phyloP scores from a whole-genome alignment of 2,329 filamentous ascomycete genomes.

The Aspergillus fumigatus region DNA sequence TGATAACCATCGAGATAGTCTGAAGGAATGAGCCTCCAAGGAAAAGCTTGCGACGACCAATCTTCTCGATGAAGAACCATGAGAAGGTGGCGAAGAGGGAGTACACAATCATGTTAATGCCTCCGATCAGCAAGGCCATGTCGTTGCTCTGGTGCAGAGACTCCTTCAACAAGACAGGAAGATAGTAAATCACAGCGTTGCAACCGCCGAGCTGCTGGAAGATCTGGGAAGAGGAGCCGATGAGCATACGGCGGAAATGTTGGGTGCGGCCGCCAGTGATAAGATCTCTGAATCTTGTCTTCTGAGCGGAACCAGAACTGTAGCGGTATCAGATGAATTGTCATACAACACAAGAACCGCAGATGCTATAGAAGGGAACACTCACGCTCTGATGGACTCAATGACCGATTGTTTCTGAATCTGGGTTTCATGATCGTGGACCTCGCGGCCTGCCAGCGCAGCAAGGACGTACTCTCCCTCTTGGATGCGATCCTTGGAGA shows the following conservation, averaged over 20 bases:
- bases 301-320: conserved; percentile 53
- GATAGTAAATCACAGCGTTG: conserved; percentile 49
- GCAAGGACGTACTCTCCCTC: conserved; percentile 49
- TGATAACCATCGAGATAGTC: conserved; percentile 36
- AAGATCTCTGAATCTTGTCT: conserved; percentile 43
- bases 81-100: conserved; percentile 41
- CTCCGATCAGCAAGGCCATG: conserved; percentile 50
- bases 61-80: conserved; percentile 47
- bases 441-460: conserved; percentile 44
- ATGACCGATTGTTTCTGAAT: conserved; percentile 62
- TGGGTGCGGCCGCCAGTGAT: conserved; percentile 37
- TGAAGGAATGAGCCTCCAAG: conserved; percentile 38
- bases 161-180: conserved; percentile 44
- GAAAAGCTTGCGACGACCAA: conserved; percentile 44
- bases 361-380: conserved; percentile 24
- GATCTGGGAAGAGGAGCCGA: conserved; percentile 38
- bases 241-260: conserved; percentile 37
- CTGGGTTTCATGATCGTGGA: conserved; percentile 54
- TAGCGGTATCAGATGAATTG: conserved; percentile 32
- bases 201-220: conserved; percentile 50
- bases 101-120: conserved; percentile 48
- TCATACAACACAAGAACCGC: conserved; percentile 20
- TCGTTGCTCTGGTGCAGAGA: conserved; percentile 39
- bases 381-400: conserved; percentile 60
- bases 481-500: conserved; percentile 42